Conservation (phyloP, 805 yeast species). For the Candida rishiriensis region DNA sequence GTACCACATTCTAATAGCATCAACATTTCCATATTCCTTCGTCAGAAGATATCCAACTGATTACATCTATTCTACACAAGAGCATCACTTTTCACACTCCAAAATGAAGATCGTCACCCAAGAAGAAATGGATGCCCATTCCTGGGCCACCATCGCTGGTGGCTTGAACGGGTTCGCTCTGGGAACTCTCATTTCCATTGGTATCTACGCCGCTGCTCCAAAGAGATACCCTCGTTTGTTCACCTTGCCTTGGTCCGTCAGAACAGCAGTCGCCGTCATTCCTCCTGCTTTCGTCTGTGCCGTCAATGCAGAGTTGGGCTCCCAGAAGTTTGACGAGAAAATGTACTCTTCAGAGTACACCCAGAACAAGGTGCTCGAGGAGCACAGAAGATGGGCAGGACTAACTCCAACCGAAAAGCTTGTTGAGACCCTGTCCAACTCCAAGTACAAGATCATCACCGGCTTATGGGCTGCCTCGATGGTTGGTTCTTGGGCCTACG, state of each 20-base stretch:
- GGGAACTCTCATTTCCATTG: constrained; percentile 56
- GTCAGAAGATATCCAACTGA: no score
- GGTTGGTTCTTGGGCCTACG: constrained; percentile 73
- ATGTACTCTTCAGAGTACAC: constrained; percentile 49
- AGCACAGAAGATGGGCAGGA: constrained; percentile 46
- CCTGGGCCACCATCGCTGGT: constrained; percentile 52
- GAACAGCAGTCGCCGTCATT: constrained; percentile 60
- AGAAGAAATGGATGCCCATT: constrained; percentile 66
- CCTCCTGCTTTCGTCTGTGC: constrained; percentile 64
- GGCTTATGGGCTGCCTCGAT: constrained; percentile 78
- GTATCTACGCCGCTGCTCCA: constrained; percentile 48
- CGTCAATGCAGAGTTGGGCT: constrained; percentile 67
- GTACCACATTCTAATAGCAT: no score
- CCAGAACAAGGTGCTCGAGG: constrained; percentile 39
- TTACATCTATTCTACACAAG: no score
- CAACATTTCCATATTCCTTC: neutral
- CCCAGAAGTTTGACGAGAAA: constrained; percentile 58
- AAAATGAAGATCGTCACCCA: constrained; percentile 63
- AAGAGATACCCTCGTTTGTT: constrained; percentile 39
- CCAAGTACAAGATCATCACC: constrained; percentile 65
- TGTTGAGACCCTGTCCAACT: constrained; percentile 43
- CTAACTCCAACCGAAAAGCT: constrained; percentile 46
- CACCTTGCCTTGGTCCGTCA: constrained; percentile 49
- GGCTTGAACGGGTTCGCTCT: constrained; percentile 51
- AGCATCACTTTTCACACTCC: no score